phyloP scores from a whole-genome alignment of 2,329 filamentous ascomycete genomes.

The Saccharata proteae region DNA sequence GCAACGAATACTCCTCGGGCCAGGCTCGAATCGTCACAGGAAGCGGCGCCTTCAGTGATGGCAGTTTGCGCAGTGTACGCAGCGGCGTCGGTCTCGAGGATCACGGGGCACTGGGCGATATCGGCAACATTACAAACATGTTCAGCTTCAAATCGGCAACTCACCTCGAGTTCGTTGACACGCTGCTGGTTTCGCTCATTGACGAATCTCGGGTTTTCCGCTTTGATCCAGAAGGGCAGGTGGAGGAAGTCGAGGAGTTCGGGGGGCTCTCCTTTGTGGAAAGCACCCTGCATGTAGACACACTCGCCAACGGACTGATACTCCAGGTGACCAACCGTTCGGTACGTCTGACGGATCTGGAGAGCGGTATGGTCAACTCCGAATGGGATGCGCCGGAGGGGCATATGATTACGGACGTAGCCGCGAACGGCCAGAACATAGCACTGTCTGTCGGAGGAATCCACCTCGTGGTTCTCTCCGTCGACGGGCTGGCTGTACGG shows the following conservation, averaged over 20 bases:
- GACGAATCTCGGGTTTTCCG: conserved; percentile 73
- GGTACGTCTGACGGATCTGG: conserved; percentile 51
- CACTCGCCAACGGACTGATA: conserved; percentile 50
- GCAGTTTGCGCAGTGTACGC: conserved; percentile 76
- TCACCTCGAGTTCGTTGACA: conserved; percentile 46
- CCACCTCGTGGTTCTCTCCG: conserved; percentile 56
- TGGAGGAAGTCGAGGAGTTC: conserved; percentile 77
- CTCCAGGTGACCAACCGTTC: conserved; percentile 63
- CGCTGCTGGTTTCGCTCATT: conserved; percentile 67
- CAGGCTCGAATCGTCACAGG: conserved; percentile 89
- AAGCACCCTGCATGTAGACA: conserved; percentile 59
- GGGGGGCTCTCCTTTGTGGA: conserved; percentile 56
- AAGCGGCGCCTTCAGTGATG: conserved; percentile 81
- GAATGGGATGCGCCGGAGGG: conserved; percentile 44
- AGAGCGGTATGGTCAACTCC: conserved; percentile 39
- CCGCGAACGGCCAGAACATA: conserved; percentile 57
- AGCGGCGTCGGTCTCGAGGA: conserved; percentile 92
- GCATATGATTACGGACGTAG: conserved; percentile 61
- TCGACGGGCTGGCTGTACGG: conserved; percentile 47
- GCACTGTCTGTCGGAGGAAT: conserved; percentile 67
- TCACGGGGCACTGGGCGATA: conserved; percentile 66
- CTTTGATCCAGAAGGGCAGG: conserved; percentile 61
- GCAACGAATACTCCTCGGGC: conserved; percentile 86
- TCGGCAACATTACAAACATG: conserved; percentile 60
- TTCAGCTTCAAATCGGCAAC: conserved; percentile 52